A percentile compares a stretch with the other conserved stretches of the same genome.
Conservation (phyloP, 768 basidiomycete species). For the Paxillus ammoniavirescens region DNA sequence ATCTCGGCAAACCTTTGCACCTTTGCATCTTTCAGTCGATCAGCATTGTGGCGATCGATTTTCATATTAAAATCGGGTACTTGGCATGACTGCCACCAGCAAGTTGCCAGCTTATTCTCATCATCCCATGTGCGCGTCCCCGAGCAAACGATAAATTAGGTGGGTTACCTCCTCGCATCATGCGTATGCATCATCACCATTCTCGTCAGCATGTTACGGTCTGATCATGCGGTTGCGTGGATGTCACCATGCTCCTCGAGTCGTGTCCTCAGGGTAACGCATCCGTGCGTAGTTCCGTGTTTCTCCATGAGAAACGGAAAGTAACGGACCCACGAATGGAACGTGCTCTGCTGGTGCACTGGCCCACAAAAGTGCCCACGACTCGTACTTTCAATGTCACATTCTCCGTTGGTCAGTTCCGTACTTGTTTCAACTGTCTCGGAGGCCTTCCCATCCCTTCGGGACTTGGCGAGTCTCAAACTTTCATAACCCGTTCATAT, state of each 20-base stretch:
- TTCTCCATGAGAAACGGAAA: slow-evolving; percentile 17
- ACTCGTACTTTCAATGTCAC: neutral
- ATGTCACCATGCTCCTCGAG: slow-evolving; percentile 4
- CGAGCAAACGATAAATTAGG: slow-evolving; percentile 14
- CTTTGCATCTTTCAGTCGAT: no score
- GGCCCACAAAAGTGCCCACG: neutral
- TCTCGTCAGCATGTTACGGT: slow-evolving; percentile 9
- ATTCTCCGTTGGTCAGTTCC: neutral
- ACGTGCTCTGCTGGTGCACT: neutral
- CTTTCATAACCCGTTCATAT: slow-evolving; percentile 1
- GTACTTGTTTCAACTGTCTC: neutral
- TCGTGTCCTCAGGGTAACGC: slow-evolving; percentile 21
- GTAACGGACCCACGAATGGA: neutral
- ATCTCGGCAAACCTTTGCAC: no score
- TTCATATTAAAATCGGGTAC: no score
- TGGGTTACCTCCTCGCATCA: slow-evolving; percentile 15
- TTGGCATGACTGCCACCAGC: no score
- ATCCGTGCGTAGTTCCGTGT: slow-evolving; percentile 16
- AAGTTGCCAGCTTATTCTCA: neutral
- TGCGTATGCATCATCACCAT: slow-evolving; percentile 1
- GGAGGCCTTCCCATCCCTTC: neutral
- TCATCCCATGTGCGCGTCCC: slow-evolving; percentile 1
- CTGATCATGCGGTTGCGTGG: slow-evolving; percentile 22
- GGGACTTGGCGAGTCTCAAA: neutral
- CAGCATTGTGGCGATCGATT: no score